Conservation (phyloP, 805 yeast genomes). For the Saturnispora mendoncae region DNA sequence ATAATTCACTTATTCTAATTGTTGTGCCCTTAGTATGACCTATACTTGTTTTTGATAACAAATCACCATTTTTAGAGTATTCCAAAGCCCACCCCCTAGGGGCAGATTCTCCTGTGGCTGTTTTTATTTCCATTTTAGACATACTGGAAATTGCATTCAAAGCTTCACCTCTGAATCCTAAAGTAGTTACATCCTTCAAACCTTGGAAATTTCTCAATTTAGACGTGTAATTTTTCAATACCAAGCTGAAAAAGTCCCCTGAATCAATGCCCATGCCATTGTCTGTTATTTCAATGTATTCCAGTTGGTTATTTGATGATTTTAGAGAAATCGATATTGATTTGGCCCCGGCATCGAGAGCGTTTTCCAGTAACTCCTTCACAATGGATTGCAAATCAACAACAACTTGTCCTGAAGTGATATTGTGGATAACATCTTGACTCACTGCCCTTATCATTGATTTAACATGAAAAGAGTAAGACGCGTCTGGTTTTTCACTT, state of each 20-base stretch:
- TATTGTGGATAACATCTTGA: constrained; percentile 52
- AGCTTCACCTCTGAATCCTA: constrained; percentile 82
- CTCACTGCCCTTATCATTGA: constrained; percentile 4
- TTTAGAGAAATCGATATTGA: constrained; percentile 59
- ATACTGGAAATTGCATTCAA: constrained; percentile 60
- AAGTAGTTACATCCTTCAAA: constrained; percentile 38
- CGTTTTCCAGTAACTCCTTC: constrained; percentile 81
- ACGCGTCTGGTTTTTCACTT: neutral
- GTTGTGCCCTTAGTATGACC: constrained; percentile 66
- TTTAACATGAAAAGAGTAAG: too few species aligned
- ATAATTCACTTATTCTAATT: constrained; percentile 48
- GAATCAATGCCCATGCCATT: constrained; percentile 57
- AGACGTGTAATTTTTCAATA: constrained; percentile 60
- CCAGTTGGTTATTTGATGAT: constrained; percentile 35
- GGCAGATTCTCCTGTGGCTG: constrained; percentile 37
- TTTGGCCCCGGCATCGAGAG: constrained; percentile 69
- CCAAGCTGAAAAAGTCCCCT: constrained; percentile 44
- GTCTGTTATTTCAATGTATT: constrained; percentile 57
- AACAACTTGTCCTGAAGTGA: constrained; percentile 92
- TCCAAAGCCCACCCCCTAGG: constrained; percentile 53
- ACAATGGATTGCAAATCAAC: constrained; percentile 67
- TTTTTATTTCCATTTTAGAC: constrained; percentile 38
- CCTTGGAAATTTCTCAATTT: constrained; percentile 52
- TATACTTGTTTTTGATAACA: constrained; percentile 30
- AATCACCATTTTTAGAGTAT: constrained; percentile 47